phyloP scores from a whole-genome alignment of 2,329 filamentous ascomycete genomes.

The Geosmithia morbida region DNA sequence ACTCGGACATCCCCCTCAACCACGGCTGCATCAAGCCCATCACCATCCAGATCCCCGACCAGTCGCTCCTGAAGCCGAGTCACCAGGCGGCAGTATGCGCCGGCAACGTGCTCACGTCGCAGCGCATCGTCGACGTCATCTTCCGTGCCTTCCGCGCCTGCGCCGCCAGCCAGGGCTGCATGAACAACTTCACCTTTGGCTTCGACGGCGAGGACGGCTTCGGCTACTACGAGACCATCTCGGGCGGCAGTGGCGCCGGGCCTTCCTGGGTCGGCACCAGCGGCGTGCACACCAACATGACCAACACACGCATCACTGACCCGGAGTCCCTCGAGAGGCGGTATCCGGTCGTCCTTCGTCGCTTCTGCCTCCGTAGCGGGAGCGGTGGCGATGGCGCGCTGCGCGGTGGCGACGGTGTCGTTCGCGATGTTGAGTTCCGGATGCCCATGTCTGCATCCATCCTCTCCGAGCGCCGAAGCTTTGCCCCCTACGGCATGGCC shows the following conservation, averaged over 20 bases:
- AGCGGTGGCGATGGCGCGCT: constrained; percentile 44
- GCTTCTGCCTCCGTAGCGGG: constrained; percentile 48
- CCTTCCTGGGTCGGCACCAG: constrained; percentile 56
- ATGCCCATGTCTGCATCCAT: constrained; percentile 64
- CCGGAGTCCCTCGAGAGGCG: constrained; percentile 61
- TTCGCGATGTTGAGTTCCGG: constrained; percentile 66
- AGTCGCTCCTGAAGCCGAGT: constrained; percentile 60
- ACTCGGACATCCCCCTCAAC: constrained; percentile 71
- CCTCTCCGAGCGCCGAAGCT: constrained; percentile 62
- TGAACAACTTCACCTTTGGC: constrained; percentile 76
- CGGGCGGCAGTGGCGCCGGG: constrained; percentile 59
- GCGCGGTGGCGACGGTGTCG: constrained; percentile 57
- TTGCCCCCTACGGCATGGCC: constrained; percentile 57
- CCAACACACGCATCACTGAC: constrained; percentile 70
- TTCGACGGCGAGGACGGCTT: constrained; percentile 66
- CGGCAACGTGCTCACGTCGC: constrained; percentile 67
- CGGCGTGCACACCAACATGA: constrained; percentile 70
- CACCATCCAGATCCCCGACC: constrained; percentile 56
- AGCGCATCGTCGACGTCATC: constrained; percentile 73
- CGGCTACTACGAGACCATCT: constrained; percentile 75
- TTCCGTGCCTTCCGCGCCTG: constrained; percentile 68
- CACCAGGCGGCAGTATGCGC: constrained; percentile 70
- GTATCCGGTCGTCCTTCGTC: constrained; percentile 50
- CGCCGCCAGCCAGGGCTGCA: constrained; percentile 66
- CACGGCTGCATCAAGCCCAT: constrained; percentile 73